Conservation (phyloP, 305 asterid genomes). For the Coffea humblotiana region DNA sequence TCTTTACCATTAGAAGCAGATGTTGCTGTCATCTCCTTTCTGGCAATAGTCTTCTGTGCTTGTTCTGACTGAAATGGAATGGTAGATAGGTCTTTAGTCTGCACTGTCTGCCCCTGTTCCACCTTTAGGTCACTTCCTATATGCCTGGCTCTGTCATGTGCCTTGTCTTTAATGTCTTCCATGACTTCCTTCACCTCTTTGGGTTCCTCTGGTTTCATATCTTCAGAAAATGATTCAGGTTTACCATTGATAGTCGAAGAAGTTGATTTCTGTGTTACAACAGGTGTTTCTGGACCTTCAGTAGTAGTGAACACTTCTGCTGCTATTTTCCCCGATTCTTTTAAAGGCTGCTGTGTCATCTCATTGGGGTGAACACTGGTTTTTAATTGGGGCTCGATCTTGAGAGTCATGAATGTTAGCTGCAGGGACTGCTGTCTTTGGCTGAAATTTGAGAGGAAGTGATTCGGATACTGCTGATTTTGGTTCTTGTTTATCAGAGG, state of each 20-base stretch:
- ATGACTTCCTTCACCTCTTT: conserved; percentile 48
- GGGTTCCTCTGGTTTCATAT: conserved; percentile 35
- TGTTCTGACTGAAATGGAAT: conserved; percentile 26
- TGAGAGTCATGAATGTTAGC: not conserved
- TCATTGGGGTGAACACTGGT: conserved; percentile 17
- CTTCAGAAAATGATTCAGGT: conserved; percentile 21
- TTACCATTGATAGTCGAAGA: conserved; percentile 14
- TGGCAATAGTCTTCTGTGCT: conserved; percentile 24
- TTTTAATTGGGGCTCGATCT: conserved; percentile 19
- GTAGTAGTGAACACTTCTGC: not conserved
- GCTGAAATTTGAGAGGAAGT: too few relatives aligned
- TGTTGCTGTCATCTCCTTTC: conserved; percentile 25
- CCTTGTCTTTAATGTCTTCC: conserved; percentile 26
- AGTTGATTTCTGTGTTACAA: conserved; percentile 16
- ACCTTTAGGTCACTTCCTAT: conserved; percentile 21
- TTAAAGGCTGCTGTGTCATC: conserved; percentile 12
- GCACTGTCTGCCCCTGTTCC: conserved; percentile 17
- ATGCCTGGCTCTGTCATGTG: conserved; percentile 30
- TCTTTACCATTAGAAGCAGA: conserved; percentile 30
- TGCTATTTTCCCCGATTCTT: conserved; percentile 4
- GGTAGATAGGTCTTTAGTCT: conserved; percentile 25
- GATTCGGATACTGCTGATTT: conserved; percentile 20
- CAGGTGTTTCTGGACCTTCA: conserved; percentile 12
- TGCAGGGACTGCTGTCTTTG: too few relatives aligned
- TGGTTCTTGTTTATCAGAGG: conserved; percentile 24